Evolutionary conservation across 768 basidiomycete species (phyloP).

Genomic region (Serendipita sp.): DNA sequence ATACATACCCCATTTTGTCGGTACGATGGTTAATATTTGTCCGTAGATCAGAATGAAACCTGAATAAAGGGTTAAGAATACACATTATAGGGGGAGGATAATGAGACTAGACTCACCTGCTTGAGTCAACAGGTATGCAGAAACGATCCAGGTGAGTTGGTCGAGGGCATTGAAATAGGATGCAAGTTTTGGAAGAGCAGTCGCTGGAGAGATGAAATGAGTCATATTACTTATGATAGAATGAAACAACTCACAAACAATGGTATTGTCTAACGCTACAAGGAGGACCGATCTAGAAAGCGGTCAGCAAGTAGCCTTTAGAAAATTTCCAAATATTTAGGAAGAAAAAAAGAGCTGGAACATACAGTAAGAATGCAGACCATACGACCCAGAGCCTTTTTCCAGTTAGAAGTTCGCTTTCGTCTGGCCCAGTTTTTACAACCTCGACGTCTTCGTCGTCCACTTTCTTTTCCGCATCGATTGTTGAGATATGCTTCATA

Average conservation of each 20-base stretch:
- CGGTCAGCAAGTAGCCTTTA: background rate
- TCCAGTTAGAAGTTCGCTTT: background rate
- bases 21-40: conserved; percentile 18
- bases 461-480: background rate
- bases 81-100: background rate
- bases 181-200: conserved; percentile 19
- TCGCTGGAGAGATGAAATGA: conserved; percentile 11
- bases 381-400: background rate
- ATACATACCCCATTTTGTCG: conserved; percentile 19
- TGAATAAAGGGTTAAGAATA: background rate
- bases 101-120: conserved; percentile 8
- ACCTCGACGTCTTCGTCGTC: background rate
- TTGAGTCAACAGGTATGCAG: conserved; percentile 14
- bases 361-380: conserved; percentile 1
- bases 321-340: background rate
- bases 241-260: conserved; percentile 14
- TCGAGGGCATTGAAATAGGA: conserved; percentile 17
- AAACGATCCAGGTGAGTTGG: conserved; percentile 17
- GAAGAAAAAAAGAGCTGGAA: background rate
- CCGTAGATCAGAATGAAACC: conserved; percentile 19
- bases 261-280: conserved; percentile 24
- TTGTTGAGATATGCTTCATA: background rate
- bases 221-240: background rate
- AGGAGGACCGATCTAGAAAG: conserved; percentile 14
- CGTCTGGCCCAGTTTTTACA: background rate